A percentile compares a stretch with the other conserved stretches of the same genome.
These are phyloP conservation scores for Ehretia macrophylla DNA, from an alignment of 257 asterid species.

Conservation along the genomic window DNA sequence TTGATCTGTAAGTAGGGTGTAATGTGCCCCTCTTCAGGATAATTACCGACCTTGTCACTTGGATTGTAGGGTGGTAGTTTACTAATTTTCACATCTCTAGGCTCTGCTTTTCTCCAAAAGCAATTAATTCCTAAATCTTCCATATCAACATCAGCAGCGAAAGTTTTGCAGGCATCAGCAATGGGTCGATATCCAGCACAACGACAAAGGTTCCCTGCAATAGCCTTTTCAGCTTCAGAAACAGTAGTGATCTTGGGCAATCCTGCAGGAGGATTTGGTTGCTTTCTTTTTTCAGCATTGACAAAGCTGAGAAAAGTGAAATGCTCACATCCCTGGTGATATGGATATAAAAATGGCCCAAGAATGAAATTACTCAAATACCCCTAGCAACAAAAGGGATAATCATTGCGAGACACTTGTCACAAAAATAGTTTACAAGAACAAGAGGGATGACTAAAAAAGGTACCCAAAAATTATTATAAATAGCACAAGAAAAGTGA, in stretches of 20 bases:
- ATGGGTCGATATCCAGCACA: slow-evolving; percentile 75
- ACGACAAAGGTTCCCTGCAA: slow-evolving; percentile 64
- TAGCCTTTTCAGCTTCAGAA: slow-evolving; percentile 62
- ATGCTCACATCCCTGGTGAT: slow-evolving; percentile 82
- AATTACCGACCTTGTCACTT: slow-evolving; percentile 17
- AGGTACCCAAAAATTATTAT: too few species aligned
- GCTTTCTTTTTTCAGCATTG: slow-evolving; percentile 35
- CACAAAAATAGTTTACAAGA: too few species aligned
- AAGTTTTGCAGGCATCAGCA: slow-evolving; percentile 77
- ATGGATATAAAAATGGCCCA: too few species aligned
- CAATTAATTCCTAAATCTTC: slow-evolving; percentile 72
- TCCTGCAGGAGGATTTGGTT: slow-evolving; percentile 40
- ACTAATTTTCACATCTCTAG: slow-evolving; percentile 22
- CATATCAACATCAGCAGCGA: slow-evolving; percentile 55
- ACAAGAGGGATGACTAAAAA: too few species aligned
- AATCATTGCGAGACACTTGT: too few species aligned
- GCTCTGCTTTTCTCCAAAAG: slow-evolving; percentile 49
- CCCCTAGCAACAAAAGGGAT: too few species aligned
- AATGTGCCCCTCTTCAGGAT: slow-evolving; percentile 47
- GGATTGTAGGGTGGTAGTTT: slow-evolving; percentile 43
- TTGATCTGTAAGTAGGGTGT: slow-evolving; percentile 45
- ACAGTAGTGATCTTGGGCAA: slow-evolving; percentile 55
- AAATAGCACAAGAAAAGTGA: too few species aligned
- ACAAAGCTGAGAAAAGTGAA: slow-evolving; percentile 61
- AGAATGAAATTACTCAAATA: too few species aligned